Evolutionary conservation across 768 basidiomycete genomes (phyloP), one percentile per base, ranked within the genome.

Genomic region (Phaeotremella fagi): DNA sequence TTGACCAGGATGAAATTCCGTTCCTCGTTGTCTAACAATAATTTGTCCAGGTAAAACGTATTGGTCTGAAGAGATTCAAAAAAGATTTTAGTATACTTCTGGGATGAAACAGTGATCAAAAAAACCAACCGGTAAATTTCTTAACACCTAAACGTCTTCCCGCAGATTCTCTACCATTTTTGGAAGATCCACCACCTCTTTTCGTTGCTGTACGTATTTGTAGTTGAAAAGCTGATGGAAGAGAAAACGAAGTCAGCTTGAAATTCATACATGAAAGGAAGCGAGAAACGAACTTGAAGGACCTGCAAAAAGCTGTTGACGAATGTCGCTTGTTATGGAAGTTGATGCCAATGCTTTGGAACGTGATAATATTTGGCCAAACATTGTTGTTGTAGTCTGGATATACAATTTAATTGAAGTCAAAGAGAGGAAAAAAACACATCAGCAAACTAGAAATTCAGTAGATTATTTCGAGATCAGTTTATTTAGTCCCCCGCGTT

Each of bases 131-230:
- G 59, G 90, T 91, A 75, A 90, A 98, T 75, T 90, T 91, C 78
- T 98, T 99, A 36, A 98, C 79, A 63, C 95, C 95, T 26, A 99
- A 78, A 22, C 95, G 84, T 75, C 90, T 86, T 60, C 95, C 95
- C 12, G 90, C 85, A 0, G 90, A 91, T 55, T 88, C 87, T 54
- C 94, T 85, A 64, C 90, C 86, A 73, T 98, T 98, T 73, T 86
- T 84, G 2, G 91, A 86, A 6, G 86, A 88, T 35, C 95, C 95
- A 64, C 92, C 94, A 41, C 91, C 94, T 37, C 90, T 84, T 76
- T 99, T 99, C 52, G 95, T 97, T 29, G 95, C 91, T 12, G 87
- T 94, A 70, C 94, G 85, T 45, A 94, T 79, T 37, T 90, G 82
- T 26, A 51, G 44, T 9, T 56, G 41, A 18, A 45, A 16, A 37